A percentile compares a stretch with the other conserved stretches of the same genome.
Conservation (phyloP, 768 basidiomycete species). For the Kwoniella heveanensis region DNA sequence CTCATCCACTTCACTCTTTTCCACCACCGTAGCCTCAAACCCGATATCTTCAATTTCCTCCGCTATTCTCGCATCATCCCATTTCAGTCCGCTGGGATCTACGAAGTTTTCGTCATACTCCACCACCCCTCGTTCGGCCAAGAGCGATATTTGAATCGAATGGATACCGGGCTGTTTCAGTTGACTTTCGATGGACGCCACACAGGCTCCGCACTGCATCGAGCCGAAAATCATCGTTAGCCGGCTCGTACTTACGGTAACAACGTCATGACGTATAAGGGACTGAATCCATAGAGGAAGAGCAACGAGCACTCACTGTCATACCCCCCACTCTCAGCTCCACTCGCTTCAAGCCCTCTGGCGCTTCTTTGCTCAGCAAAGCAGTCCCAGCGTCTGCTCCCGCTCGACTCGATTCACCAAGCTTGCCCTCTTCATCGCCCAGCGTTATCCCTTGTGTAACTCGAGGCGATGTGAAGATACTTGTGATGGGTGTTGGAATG, state of each 20-base stretch:
- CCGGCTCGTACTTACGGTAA: too few species aligned
- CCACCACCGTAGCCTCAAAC: constrained; percentile 54
- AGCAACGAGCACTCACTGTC: constrained; percentile 43
- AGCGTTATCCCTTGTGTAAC: constrained; percentile 21
- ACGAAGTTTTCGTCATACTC: constrained; percentile 74
- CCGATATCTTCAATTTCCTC: constrained; percentile 76
- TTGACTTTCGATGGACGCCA: constrained; percentile 54
- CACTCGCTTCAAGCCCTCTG: constrained; percentile 29
- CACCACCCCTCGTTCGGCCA: constrained; percentile 88
- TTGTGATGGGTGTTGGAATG: constrained; percentile 18
- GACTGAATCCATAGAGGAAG: too few species aligned
- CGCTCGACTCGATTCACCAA: constrained; percentile 20
- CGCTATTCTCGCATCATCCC: constrained; percentile 78
- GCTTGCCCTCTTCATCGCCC: constrained; percentile 19
- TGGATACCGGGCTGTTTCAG: constrained; percentile 79
- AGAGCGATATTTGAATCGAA: constrained; percentile 89
- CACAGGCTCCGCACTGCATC: constrained; percentile 56
- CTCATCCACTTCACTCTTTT: constrained; percentile 46
- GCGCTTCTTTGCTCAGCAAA: constrained; percentile 20
- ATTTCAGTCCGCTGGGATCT: constrained; percentile 56
- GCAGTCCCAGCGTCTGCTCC: neutral
- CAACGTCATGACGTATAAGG: too few species aligned
- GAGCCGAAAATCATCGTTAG: neutral
- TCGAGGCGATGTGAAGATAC: constrained; percentile 24
- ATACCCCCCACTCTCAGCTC: constrained; percentile 54